These are phyloP conservation scores for Cryptococcus deneoformans DNA, from an alignment of 1,284 basidiomycete species.

Conservation along the genomic window DNA sequence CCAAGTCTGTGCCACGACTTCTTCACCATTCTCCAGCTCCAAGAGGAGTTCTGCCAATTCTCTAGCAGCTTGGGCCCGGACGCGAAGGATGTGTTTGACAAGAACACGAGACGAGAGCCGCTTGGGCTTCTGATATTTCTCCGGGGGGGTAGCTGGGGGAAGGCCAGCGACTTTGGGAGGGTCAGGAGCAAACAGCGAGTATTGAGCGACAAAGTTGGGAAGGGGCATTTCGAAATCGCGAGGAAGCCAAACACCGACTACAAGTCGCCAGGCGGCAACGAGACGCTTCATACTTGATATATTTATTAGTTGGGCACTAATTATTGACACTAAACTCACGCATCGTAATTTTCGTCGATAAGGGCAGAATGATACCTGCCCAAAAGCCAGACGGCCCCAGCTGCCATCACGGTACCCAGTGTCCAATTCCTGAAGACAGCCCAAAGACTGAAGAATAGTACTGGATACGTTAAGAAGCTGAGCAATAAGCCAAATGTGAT, in stretches of 20 bases:
- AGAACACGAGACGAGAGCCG: conserved; percentile 72
- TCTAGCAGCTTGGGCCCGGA: conserved; percentile 70
- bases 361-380: conserved; percentile 65
- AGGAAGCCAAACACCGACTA: conserved; percentile 86
- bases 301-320: background rate
- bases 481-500: conserved; percentile 77
- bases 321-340: conserved; percentile 54
- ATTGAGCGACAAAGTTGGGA: conserved; percentile 58
- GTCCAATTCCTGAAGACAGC: conserved; percentile 68
- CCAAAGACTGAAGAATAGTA: conserved; percentile 77
- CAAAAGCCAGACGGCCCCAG: conserved; percentile 62
- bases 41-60: conserved; percentile 68
- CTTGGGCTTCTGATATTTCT: conserved; percentile 40
- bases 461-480: conserved; percentile 71
- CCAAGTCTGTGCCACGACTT: conserved; percentile 43
- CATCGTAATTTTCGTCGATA: conserved; percentile 67
- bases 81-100: conserved; percentile 78
- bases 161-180: conserved; percentile 38
- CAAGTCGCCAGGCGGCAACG: conserved; percentile 80
- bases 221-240: conserved; percentile 74
- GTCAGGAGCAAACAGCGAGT: conserved; percentile 35
- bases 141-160: conserved; percentile 25
- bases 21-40: conserved; percentile 56
- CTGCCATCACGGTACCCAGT: conserved; percentile 55
- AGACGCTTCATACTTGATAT: conserved; percentile 61